Conservation (phyloP, 2,329 filamentous ascomycete genomes). For the Pseudocercospora musae region DNA sequence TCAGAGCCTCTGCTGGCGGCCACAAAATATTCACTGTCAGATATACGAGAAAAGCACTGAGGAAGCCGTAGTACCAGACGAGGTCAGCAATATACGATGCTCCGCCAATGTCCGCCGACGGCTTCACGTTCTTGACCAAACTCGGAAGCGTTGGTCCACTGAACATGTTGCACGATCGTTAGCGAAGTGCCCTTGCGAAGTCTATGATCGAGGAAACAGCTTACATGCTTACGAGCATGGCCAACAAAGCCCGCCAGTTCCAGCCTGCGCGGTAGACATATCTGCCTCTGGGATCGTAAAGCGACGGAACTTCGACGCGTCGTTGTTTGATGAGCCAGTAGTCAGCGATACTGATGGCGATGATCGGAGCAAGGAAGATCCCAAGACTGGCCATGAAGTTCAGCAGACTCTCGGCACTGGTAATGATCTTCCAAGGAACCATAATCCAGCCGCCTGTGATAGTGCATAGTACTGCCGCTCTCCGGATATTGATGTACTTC, state of each 20-base stretch:
- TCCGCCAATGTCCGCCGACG: neutral
- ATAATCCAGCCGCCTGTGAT: slow-evolving; percentile 53
- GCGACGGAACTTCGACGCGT: slow-evolving; percentile 46
- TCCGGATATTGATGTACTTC: slow-evolving; percentile 46
- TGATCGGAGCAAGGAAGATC: slow-evolving; percentile 64
- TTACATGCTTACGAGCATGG: slow-evolving; percentile 43
- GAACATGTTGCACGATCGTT: too few relatives aligned
- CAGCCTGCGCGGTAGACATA: slow-evolving; percentile 52
- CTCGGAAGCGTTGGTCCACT: neutral
- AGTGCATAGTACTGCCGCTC: slow-evolving; percentile 45
- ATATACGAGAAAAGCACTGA: neutral
- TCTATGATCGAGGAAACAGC: too few relatives aligned
- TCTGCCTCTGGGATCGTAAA: slow-evolving; percentile 50
- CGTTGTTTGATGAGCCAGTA: slow-evolving; percentile 54
- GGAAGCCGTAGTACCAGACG: neutral
- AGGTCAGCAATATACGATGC: neutral
- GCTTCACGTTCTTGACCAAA: neutral
- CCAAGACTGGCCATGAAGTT: slow-evolving; percentile 60
- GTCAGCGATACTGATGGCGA: slow-evolving; percentile 54
- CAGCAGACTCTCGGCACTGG: slow-evolving; percentile 56
- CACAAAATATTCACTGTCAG: neutral
- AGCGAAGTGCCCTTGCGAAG: too few relatives aligned
- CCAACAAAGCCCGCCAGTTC: slow-evolving; percentile 59
- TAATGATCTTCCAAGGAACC: slow-evolving; percentile 60
- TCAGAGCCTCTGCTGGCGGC: neutral